phyloP scores from a whole-genome alignment of 495 filamentous ascomycete genomes.

The Penicillium roqueforti region DNA sequence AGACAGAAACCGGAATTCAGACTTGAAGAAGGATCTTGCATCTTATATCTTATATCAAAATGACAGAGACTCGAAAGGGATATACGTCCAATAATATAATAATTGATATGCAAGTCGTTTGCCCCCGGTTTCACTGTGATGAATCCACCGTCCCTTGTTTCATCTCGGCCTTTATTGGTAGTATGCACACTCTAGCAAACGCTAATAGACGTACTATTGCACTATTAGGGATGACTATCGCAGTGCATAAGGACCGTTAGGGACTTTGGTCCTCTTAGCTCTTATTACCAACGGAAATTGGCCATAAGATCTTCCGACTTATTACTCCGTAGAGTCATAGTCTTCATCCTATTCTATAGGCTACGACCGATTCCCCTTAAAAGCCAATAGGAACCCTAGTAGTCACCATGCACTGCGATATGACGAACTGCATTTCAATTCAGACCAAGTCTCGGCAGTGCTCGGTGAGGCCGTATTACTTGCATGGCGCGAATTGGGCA shows the following conservation, averaged over 20 bases:
- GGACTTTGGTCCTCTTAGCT: too few relatives aligned
- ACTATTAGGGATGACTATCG: neutral
- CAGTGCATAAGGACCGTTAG: too few relatives aligned
- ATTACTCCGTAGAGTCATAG: too few relatives aligned
- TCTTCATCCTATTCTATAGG: too few relatives aligned
- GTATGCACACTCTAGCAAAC: conserved; percentile 8
- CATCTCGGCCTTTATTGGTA: conserved; percentile 10
- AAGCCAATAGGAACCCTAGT: too few relatives aligned
- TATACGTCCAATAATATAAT: neutral
- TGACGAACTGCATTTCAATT: neutral
- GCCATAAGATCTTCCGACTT: too few relatives aligned
- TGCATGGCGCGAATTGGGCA: conserved; percentile 14
- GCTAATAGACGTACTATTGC: conserved; percentile 2
- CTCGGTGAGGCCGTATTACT: neutral
- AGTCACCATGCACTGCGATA: too few relatives aligned
- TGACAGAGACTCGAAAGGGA: neutral
- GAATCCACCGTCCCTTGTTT: conserved; percentile 25
- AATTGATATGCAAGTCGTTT: conserved; percentile 15
- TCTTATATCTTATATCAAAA: neutral
- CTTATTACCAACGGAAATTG: too few relatives aligned
- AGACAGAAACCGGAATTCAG: neutral
- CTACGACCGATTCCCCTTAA: too few relatives aligned
- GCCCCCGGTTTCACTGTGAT: conserved; percentile 20
- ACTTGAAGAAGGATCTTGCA: neutral
- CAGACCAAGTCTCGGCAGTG: neutral